Conservation (phyloP, 129 eudicot species). For the Kitagawia praeruptora region DNA sequence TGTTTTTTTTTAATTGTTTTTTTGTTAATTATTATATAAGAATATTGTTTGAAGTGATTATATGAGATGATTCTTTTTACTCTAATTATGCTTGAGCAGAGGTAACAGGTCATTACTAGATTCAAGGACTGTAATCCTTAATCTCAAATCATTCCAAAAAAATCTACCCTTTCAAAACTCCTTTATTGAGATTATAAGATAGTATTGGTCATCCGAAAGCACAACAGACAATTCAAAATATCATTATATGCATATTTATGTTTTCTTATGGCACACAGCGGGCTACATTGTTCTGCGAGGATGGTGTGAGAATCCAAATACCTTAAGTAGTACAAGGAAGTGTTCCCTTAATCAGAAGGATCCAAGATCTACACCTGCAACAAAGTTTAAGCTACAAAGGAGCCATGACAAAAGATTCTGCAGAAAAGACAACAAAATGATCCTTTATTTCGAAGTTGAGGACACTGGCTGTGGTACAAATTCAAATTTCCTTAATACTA, state of each 20-base stretch:
- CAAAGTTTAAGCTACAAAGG: conserved; percentile 33
- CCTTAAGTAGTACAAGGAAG: conserved; percentile 5
- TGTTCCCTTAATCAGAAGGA: conserved; percentile 15
- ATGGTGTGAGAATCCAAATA: conserved; percentile 55
- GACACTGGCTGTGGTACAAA: conserved; percentile 92
- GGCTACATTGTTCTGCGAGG: conserved; percentile 80
- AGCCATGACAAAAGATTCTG: conserved; percentile 31
- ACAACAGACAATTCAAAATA: background rate
- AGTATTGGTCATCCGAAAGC: background rate
- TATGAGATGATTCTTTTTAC: background rate
- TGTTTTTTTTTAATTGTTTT: background rate
- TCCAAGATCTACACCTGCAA: conserved; percentile 29
- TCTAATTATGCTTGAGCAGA: background rate
- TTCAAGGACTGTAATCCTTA: background rate
- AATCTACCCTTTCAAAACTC: background rate
- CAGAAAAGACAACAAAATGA: conserved; percentile 54
- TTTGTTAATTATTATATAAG: background rate
- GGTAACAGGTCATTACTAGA: background rate
- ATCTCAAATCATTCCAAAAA: background rate
- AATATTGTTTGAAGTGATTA: too few species aligned
- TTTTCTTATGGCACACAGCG: conserved; percentile 45
- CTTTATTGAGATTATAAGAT: background rate
- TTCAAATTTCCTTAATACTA: background rate
- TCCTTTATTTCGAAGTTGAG: conserved; percentile 85
- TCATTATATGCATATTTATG: background rate